Conservation (phyloP, 768 basidiomycete genomes). For the Hirschioporus abietinus region DNA sequence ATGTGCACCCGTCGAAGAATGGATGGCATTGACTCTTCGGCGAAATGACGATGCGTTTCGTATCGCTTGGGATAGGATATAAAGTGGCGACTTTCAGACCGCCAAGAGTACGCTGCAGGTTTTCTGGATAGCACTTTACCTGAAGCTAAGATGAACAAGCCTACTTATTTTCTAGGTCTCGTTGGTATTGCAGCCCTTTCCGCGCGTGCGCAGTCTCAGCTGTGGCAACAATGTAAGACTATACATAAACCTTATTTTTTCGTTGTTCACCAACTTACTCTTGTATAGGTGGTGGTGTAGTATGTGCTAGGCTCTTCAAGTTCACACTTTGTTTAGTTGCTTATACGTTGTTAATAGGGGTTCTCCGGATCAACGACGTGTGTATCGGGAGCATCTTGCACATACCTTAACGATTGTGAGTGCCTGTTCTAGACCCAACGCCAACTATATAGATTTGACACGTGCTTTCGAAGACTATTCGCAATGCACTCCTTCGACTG, state of each 20-base stretch:
- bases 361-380: slow-evolving; percentile 33
- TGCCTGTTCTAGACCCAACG: neutral
- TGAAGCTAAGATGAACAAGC: slow-evolving; percentile 10
- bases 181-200: slow-evolving; percentile 13
- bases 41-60: neutral
- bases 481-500: slow-evolving; percentile 29
- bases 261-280: neutral
- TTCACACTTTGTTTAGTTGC: neutral
- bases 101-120: neutral
- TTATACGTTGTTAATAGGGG: slow-evolving; percentile 17
- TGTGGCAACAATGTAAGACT: slow-evolving; percentile 16
- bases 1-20: neutral
- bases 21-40: neutral
- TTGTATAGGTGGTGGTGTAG: slow-evolving; percentile 16
- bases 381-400: slow-evolving; percentile 27
- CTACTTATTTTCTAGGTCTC: slow-evolving; percentile 11
- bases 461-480: slow-evolving; percentile 23
- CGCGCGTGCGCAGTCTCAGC: slow-evolving; percentile 11
- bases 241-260: neutral
- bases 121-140: too few species aligned
- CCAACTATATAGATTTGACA: slow-evolving; percentile 6
- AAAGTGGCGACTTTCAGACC: neutral
- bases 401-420: slow-evolving; percentile 26
- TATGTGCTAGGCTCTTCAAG: slow-evolving; percentile 7
- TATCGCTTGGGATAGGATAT: neutral